Conservation (phyloP, 2,329 filamentous ascomycete species). For the Colletotrichum cordylinicola region DNA sequence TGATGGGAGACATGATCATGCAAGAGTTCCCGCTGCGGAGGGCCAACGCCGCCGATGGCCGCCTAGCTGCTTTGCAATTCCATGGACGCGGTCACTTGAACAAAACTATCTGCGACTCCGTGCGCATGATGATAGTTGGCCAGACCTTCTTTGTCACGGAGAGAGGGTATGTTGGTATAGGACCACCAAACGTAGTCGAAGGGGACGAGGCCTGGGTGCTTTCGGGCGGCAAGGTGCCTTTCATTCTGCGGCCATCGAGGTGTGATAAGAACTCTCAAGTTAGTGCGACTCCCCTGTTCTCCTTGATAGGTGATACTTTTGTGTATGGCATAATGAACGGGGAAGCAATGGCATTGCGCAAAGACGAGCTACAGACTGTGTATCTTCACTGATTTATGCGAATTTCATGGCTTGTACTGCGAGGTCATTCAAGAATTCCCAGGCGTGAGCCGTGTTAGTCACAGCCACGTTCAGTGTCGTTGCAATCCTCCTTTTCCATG, state of each 20-base stretch:
- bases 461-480: no score
- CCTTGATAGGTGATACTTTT: neutral
- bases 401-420: neutral
- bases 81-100: neutral
- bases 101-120: neutral
- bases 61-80: neutral
- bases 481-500: neutral
- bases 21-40: neutral
- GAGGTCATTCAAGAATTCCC: fast-evolving
- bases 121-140: neutral
- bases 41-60: neutral
- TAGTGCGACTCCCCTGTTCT: neutral
- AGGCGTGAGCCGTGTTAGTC: no score
- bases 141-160: neutral
- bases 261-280: neutral
- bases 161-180: neutral
- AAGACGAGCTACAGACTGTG: neutral
- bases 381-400: neutral
- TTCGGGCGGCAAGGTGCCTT: neutral
- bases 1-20: neutral
- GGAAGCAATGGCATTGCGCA: neutral
- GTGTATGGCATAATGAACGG: neutral
- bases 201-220: neutral
- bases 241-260: neutral
- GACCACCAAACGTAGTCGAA: neutral